Base-by-base conservation (phyloP, 176 grass and related monocot species). In the Neostapfia colusana region DNA sequence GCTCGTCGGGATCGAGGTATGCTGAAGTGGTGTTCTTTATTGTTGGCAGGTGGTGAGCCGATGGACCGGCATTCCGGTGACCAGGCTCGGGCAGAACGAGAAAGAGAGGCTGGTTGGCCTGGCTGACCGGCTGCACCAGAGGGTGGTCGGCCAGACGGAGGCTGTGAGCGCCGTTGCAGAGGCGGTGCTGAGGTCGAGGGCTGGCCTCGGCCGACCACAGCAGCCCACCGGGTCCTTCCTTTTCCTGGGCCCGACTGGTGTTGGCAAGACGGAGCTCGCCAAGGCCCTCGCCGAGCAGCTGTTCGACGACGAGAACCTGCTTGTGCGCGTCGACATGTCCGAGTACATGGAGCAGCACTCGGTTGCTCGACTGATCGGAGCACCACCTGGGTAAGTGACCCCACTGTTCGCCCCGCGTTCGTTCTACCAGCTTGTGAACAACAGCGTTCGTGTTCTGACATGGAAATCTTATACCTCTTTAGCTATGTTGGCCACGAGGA, bases 341-440 rank as follows among this genome's bases (percentile, higher is more conserved):
- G 95, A 97, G 35, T 97, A 97, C 79, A 97, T 97, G 95, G 95
- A 97, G 76, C 95, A 97, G 81, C 95, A 97, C 69, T 97, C 95
- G 1, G 89, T 97, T 27, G 88, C 95, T 21, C 84, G 91, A 0
- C 79, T 97, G 1, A 97, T 97, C 36, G 95, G 95, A 16, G 95
- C 95, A 11, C 95, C 95, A 28, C 95, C 95, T 58, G 95, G 95
- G 91, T 98, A 81, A 79, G 82, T 3, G 0, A 3, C 21, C 21
- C 20, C 18, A 8, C 39, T 53, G 10, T 58, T 41, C 10, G 20
- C n/a, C 23, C 18, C 6, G 4, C 17, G 4, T 49, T 49, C 17
- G 48, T 48, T 48, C 15, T 50, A 31, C 31, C 3, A 8, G 14
- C 21, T 39, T 12, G n/a, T 10, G n/a, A 55, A 23, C 20, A 21